Conservation (phyloP, 1,284 basidiomycete species). For the Taiwanofungus camphoratus region DNA sequence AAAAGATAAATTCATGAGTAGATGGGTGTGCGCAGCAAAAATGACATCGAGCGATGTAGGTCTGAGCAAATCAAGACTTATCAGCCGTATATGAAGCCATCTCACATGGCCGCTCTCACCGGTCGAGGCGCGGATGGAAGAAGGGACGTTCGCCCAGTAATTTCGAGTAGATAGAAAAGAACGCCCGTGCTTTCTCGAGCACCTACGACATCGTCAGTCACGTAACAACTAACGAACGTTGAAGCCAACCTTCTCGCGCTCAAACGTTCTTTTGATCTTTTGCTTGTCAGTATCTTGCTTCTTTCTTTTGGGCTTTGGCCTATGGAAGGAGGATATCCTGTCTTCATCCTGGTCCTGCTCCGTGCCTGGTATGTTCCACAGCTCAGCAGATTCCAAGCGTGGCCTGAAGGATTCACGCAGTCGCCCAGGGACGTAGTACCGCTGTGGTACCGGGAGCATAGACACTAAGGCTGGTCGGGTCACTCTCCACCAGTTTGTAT, state of each 20-base stretch:
- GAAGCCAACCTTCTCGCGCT: constrained; percentile 52
- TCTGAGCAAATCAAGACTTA: constrained; percentile 28
- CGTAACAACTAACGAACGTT: not conserved
- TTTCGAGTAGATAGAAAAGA: constrained; percentile 52
- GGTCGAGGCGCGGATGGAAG: constrained; percentile 44
- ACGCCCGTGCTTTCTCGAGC: constrained; percentile 49
- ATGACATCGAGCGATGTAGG: constrained; percentile 57
- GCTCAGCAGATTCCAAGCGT: constrained; percentile 53
- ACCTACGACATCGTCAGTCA: constrained; percentile 36
- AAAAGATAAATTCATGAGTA: constrained; percentile 52
- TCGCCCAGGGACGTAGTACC: constrained; percentile 64
- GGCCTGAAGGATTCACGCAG: constrained; percentile 51
- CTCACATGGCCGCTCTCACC: no score
- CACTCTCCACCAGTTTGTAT: constrained; percentile 55
- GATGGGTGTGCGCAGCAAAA: constrained; percentile 61
- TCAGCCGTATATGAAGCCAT: constrained; percentile 1
- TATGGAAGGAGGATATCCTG: constrained; percentile 21
- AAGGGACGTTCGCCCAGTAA: constrained; percentile 48
- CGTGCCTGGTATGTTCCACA: constrained; percentile 49
- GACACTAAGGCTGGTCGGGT: constrained; percentile 49
- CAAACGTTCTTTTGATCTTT: constrained; percentile 46
- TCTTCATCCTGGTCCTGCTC: constrained; percentile 40
- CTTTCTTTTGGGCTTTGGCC: constrained; percentile 25
- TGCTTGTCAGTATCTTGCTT: constrained; percentile 21
- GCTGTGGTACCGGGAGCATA: constrained; percentile 58